These are phyloP conservation scores for Acorus gramineus DNA, from an alignment of 106 monocot species.

Conservation along the genomic window DNA sequence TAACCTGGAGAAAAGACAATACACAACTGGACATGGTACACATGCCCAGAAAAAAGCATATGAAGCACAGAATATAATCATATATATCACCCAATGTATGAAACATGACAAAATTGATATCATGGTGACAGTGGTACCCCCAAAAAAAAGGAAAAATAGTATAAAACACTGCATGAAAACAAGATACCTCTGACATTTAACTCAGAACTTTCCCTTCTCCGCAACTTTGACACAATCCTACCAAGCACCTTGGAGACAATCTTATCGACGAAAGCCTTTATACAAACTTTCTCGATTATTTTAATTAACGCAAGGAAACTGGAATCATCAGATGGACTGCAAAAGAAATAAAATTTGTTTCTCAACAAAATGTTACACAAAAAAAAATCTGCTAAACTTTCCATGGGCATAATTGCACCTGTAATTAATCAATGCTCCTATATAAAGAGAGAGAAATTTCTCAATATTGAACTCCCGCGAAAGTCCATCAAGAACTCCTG, in stretches of 20 bases:
- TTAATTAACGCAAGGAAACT: slow-evolving; percentile 23
- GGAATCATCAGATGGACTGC: slow-evolving; percentile 52
- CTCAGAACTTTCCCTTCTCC: slow-evolving; percentile 16
- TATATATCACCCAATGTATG: too few relatives aligned
- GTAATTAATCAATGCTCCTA: slow-evolving; percentile 50
- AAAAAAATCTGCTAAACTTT: slow-evolving; percentile 5
- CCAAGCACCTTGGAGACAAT: slow-evolving; percentile 51
- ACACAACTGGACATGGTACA: too few relatives aligned
- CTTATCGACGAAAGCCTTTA: slow-evolving; percentile 35
- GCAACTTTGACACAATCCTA: slow-evolving; percentile 30
- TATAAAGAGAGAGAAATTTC: slow-evolving; percentile 48
- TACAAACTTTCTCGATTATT: slow-evolving; percentile 38
- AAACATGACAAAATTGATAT: too few relatives aligned
- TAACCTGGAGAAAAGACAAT: too few relatives aligned
- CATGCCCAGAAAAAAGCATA: too few relatives aligned
- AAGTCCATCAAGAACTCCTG: slow-evolving; percentile 56
- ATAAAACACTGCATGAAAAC: background rate
- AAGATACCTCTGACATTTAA: slow-evolving; percentile 42
- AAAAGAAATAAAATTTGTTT: slow-evolving; percentile 16
- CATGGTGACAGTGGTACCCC: too few relatives aligned
- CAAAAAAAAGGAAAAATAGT: background rate
- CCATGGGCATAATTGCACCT: slow-evolving; percentile 25
- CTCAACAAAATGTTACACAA: background rate
- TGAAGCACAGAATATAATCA: too few relatives aligned
- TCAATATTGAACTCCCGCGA: slow-evolving; percentile 64